A percentile compares a stretch with the other conserved stretches of the same genome.
Conservation (phyloP, 2,329 filamentous ascomycete species). For the Cordyceps cateniannulata region DNA sequence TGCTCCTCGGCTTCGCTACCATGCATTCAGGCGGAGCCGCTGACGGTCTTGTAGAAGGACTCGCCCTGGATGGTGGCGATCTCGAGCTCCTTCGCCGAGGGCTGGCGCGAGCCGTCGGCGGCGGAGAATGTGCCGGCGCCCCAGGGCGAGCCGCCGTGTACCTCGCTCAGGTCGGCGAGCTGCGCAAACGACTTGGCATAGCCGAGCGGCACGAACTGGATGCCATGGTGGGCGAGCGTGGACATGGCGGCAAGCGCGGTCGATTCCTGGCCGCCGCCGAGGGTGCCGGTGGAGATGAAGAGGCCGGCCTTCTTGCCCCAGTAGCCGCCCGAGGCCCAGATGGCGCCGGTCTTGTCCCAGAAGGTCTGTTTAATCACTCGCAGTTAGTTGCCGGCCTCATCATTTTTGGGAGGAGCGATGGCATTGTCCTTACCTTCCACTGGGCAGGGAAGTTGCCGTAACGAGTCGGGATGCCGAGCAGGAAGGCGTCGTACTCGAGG, state of each 20-base stretch:
- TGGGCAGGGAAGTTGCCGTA: constrained; percentile 97
- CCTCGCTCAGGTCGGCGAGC: constrained; percentile 66
- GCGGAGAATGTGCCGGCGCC: constrained; percentile 85
- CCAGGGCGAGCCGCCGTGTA: constrained; percentile 85
- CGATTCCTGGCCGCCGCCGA: constrained; percentile 87
- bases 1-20: constrained; percentile 34
- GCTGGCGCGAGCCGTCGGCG: constrained; percentile 77
- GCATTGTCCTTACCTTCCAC: constrained; percentile 60
- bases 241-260: constrained; percentile 76
- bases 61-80: constrained; percentile 79
- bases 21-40: constrained; percentile 69
- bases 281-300: constrained; percentile 80
- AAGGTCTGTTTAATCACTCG: constrained; percentile 56
- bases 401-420: not conserved
- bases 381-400: no score
- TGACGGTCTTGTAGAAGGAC: constrained; percentile 69
- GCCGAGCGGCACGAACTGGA: constrained; percentile 93
- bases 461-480: constrained; percentile 90
- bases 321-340: constrained; percentile 73
- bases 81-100: constrained; percentile 65
- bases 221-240: constrained; percentile 86
- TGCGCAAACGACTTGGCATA: constrained; percentile 73
- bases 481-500: constrained; percentile 75
- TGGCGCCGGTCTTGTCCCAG: constrained; percentile 83
- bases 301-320: constrained; percentile 86